Evolutionary conservation across 257 asterid species (phyloP), one percentile per base, ranked within the genome.

Genomic region (Lithospermum erythrorhizon): DNA sequence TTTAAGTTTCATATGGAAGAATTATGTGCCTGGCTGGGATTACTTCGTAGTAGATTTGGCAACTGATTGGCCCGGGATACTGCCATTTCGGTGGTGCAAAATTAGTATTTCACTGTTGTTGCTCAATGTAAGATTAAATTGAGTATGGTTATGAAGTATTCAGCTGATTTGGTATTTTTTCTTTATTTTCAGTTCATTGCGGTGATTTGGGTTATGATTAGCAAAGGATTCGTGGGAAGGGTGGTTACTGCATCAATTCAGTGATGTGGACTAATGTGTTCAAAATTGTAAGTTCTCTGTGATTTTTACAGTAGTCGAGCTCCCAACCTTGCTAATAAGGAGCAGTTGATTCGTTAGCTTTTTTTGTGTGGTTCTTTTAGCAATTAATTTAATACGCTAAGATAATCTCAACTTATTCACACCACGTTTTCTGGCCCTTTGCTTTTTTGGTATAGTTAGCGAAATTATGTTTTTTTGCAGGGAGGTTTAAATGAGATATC

Each of bases 231-330:
- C 0, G 18, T 3, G 4, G 49, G 49, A 41, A 41, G 49, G 70
- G 61, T 37, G 61, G 41, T 65, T 7, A 15, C 29, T 27, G 62
- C 59, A 37, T 21, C 11, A 45, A 29, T 32, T 22, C 41, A 65
- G 78, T 70, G 72, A 93, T 93, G 99, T 93, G 97, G 99, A 89
- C 99, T 62, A 93, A 93, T 83, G 90, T 93, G 61, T 93, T 93
- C 77, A 89, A 79, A 73, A 78, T 93, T 63, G 99, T 93, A 82
- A 74, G 98, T 65, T 67, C 55, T 24, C 32, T 7, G 17, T 51
- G 35, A 21, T 25, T 56, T 32, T 65, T 20, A 52, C 14, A 2
- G 53, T 55, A 13, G 15, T 63, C 51, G 32, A 35, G 17, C 15
- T 54, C 54, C 18, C 21, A 41, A n/a, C 16, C 5, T 14, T 9